Evolutionary conservation across 345 rosid genomes (phyloP).

Genomic region (Melaleuca quinquenervia): DNA sequence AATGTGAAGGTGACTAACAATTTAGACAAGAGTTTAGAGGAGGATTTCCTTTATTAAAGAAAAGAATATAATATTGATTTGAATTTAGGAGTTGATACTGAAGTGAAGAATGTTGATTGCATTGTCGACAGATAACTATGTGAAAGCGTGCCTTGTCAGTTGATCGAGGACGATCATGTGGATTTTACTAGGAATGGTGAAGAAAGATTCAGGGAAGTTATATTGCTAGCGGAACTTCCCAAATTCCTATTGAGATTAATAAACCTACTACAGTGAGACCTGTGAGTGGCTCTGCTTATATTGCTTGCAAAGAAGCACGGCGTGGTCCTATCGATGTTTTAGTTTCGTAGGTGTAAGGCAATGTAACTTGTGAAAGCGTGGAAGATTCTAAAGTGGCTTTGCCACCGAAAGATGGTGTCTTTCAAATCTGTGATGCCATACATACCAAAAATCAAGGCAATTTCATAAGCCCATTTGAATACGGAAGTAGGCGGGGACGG

Average conservation of each 20-base stretch:
- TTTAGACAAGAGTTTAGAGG: conserved; percentile 1
- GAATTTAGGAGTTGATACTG: conserved; percentile 54
- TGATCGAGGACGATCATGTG: conserved; percentile 2
- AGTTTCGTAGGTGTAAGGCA: background rate
- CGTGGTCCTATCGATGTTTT: conserved; percentile 10
- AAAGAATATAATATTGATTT: conserved; percentile 61
- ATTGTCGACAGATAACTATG: conserved; percentile 4
- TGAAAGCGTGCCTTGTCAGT: conserved; percentile 8
- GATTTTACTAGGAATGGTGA: background rate
- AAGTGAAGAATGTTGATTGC: conserved; percentile 23
- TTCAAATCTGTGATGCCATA: background rate
- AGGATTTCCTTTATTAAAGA: conserved; percentile 14
- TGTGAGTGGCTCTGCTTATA: background rate
- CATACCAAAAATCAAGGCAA: background rate
- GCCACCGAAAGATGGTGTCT: background rate
- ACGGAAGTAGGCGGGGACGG: background rate
- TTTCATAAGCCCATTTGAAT: background rate
- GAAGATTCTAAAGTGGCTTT: background rate
- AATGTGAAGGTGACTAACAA: conserved; percentile 43
- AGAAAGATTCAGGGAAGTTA: conserved; percentile 8
- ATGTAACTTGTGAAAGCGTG: background rate
- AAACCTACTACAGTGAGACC: background rate
- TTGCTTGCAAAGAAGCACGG: conserved; percentile 21
- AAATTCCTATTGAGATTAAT: conserved; percentile 4
- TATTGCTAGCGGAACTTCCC: conserved; percentile 16